Percentiles rank a stretch among this genome's conserved stretches.
Evolutionary conservation across 2,329 filamentous ascomycete species (phyloP).

Genomic region (Fusarium metavorans): DNA sequence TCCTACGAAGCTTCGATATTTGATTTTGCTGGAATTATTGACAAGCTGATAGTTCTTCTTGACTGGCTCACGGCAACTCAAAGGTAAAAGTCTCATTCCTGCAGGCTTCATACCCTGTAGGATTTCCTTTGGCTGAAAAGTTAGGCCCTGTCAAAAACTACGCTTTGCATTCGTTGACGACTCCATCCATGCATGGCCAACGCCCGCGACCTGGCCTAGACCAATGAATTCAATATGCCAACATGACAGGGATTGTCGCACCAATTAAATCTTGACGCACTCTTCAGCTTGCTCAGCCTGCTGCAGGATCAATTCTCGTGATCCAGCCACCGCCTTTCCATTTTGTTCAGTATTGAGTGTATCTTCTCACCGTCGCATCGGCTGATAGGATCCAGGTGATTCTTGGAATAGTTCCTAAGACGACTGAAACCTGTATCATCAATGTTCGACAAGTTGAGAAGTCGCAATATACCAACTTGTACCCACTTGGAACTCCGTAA

Average conservation of each 20-base stretch:
- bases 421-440: not conserved
- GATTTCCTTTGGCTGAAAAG: not conserved
- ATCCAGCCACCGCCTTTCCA: not conserved
- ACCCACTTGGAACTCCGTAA: not conserved
- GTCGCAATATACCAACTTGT: not conserved
- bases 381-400: not conserved
- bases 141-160: not conserved
- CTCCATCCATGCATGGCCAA: not conserved
- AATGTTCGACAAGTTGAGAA: not conserved
- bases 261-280: not conserved
- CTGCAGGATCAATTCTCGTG: not conserved
- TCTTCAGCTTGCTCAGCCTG: not conserved
- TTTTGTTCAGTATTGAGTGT: not conserved
- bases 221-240: not conserved
- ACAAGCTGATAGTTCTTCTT: not conserved
- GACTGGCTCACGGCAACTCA: not conserved
- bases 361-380: not conserved
- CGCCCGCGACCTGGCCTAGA: not conserved
- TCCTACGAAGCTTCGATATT: not conserved
- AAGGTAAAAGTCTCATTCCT: not conserved
- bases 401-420: not conserved
- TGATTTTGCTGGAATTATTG: not conserved
- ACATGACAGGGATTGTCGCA: not conserved
- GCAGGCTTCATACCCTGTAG: not conserved
- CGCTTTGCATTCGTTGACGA: not conserved